Evolutionary conservation across 352 stramenopile species (phyloP), one percentile per base, ranked within the genome.

Genomic region (Phytophthora idaei): DNA sequence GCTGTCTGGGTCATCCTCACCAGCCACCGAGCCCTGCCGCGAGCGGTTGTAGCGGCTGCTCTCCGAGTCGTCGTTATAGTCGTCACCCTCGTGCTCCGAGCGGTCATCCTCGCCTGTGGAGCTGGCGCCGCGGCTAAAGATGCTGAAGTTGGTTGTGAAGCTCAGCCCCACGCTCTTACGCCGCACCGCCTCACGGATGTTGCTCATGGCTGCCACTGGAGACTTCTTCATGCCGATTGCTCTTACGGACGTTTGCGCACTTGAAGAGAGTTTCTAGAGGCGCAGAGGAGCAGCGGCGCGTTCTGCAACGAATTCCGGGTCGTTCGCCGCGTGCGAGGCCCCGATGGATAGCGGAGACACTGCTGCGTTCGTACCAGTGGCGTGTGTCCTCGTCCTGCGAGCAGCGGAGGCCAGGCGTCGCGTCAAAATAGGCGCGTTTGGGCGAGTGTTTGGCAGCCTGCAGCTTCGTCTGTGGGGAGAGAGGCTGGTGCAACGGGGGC

Each of bases 111-210:
- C 73, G 56, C 76, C 75, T 14, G 57, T 63, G 57, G 72, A 77
- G 46, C 71, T 78, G 31, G 71, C 42, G 58, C 65, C 52, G 49
- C 78, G 76, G 54, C 73, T 77, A 51, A 87, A 87, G 58, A 87
- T 77, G 48, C 78, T 83, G 32, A 89, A 80, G 62, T 82, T 86
- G 21, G 69, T 82, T 11, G 77, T 89, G 68, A 89, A 85, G 63
- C 71, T 89, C 64, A 90, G 67, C 11, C 74, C 76, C 46, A 89
- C 79, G 68, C 79, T 89, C 62, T 89, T 90, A 46, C 82, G 78
- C 4, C 75, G 74, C 51, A 90, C 80, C 11, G 80, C 78, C 15
- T 90, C 82, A 28, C 82, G 80, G n/a, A 90, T 78, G 37, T 83
- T 77, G 47, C 72, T 77, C 63, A 89, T 80, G 27, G 74, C 65